Percentiles rank a stretch among this genome's conserved stretches.
These are phyloP conservation scores for Botrytis galanthina DNA, from an alignment of 2,329 filamentous ascomycete species.

Conservation along the genomic window DNA sequence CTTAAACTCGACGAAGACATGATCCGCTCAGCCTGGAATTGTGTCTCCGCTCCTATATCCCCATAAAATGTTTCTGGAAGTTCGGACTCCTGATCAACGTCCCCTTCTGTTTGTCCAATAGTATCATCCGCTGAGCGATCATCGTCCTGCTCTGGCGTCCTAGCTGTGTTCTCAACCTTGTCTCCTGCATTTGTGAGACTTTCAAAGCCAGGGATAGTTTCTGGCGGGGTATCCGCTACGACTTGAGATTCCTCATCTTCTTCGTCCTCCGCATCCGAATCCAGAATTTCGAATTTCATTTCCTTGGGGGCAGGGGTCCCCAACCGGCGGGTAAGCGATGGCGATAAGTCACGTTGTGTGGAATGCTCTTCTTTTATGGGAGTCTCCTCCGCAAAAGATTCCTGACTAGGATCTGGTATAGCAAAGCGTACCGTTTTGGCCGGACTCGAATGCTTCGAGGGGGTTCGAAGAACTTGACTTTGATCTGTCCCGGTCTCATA, in stretches of 20 bases:
- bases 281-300: constrained; percentile 31
- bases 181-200: neutral
- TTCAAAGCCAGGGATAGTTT: neutral
- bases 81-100: neutral
- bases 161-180: neutral
- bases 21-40: constrained; percentile 27
- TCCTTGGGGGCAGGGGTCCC: constrained; percentile 5
- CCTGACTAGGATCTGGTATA: constrained; percentile 20
- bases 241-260: constrained; percentile 14
- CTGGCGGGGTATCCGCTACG: neutral
- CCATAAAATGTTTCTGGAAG: constrained; percentile 35
- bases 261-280: constrained; percentile 33
- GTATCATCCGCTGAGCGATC: neutral
- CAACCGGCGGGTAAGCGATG: neutral
- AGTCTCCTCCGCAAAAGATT: constrained; percentile 20
- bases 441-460: constrained; percentile 31
- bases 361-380: constrained; percentile 9
- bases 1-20: constrained; percentile 15
- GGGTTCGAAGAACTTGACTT: constrained; percentile 29
- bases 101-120: neutral
- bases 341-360: neutral
- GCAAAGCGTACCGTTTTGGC: constrained; percentile 36
- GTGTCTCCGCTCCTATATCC: constrained; percentile 34
- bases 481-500: constrained; percentile 29
- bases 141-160: neutral